Evolutionary conservation across 192 early-diverging fungal species (phyloP).

Genomic region (Backusella westeae): DNA sequence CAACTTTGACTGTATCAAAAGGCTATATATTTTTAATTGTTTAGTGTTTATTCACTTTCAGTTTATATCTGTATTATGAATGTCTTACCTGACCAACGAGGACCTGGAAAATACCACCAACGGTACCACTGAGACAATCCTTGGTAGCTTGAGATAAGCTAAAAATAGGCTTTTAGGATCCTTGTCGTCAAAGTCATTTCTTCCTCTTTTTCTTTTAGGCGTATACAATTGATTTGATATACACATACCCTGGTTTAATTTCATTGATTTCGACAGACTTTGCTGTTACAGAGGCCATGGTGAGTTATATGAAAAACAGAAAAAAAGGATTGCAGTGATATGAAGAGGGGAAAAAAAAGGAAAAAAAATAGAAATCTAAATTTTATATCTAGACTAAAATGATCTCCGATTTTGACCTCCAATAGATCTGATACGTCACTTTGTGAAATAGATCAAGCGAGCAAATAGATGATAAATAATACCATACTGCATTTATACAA

Average conservation of each 20-base stretch:
- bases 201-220: not conserved
- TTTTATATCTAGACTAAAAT: not conserved
- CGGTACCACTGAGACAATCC: slow-evolving; percentile 74
- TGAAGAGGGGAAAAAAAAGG: not conserved
- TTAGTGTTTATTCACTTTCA: not conserved
- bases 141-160: slow-evolving; percentile 52
- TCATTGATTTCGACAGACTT: not conserved
- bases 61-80: not conserved
- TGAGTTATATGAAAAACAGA: not conserved
- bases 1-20: slow-evolving; percentile 81
- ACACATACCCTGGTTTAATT: not conserved
- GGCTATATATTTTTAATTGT: slow-evolving; percentile 39
- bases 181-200: not conserved
- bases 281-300: not conserved
- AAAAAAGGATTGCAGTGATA: not conserved
- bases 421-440: not conserved
- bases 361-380: not conserved
- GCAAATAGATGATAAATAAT: not conserved
- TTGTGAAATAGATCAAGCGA: not conserved
- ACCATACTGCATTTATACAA: not conserved
- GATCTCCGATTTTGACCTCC: not conserved
- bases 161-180: not conserved
- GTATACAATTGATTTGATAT: not conserved
- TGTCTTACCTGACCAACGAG: slow-evolving; percentile 62
- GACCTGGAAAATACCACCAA: slow-evolving; percentile 76